Evolutionary conservation across 1,139 yeast genomes (phyloP), one percentile per base, ranked within the genome.

Genomic region (Sugiyamaella sp.): DNA sequence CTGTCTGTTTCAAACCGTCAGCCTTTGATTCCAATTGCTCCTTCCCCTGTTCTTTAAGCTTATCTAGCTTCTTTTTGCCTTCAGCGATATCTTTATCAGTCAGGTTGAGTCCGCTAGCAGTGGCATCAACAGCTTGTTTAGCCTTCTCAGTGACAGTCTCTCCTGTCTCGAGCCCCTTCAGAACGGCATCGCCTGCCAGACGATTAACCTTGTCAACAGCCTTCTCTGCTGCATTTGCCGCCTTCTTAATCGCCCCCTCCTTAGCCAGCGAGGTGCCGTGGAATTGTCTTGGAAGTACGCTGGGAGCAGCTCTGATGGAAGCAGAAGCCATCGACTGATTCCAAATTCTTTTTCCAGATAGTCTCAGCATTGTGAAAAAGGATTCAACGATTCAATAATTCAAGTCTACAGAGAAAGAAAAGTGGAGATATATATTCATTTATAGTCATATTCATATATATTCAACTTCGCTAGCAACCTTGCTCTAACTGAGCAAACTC

Each of bases 111-210:
- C 50, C 45, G 27, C 44, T 39, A 22, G 43, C 39, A 39, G 38
- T 39, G 3, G 42, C 33, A 9, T 46, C 50, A 14, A 45, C 44
- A 12, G 44, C 47, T 9, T 49, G 40, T 22, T 57, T 52, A 9
- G 58, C 57, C 32, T 43, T 43, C 20, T 54, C 50, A 12, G 52
- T 49, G 24, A 51, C 62, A 12, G 57, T 41, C 40, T 58, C 61
- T 20, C 60, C 60, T 4, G 51, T 44, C 40, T 60, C 60, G 9
- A 60, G 29, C 14, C 60, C 61, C 24, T 57, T 58, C 10, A 52
- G 51, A 6, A 59, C 57, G 25, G 57, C 62, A 14, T 57, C 52
- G 17, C 60, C 59, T n/a, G 60, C 58, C 12, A 42, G 46, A 16
- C 51, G 53, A 49, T 60, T 60, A 24, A 50, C 57, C 38, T 48